These are phyloP conservation scores for Heliosperma pusillum DNA, from an alignment of 148 eudicot species.

Conservation along the genomic window DNA sequence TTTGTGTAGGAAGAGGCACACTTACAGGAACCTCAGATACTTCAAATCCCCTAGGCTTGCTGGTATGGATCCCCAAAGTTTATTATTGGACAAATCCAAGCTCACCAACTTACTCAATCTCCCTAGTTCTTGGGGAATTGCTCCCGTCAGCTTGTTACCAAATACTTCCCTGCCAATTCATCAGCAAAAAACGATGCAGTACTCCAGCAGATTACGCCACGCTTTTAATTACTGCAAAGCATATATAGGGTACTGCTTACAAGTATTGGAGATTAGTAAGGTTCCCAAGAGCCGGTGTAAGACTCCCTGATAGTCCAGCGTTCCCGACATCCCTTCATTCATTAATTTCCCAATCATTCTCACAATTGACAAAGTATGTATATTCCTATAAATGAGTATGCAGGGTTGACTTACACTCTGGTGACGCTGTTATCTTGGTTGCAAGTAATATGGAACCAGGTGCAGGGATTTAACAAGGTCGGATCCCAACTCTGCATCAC, in stretches of 20 bases:
- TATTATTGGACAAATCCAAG: slow-evolving; percentile 27
- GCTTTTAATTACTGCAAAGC: not conserved
- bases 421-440: slow-evolving; percentile 7
- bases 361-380: too few relatives aligned
- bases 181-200: not conserved
- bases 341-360: not conserved
- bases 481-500: slow-evolving; percentile 36
- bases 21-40: slow-evolving; percentile 24
- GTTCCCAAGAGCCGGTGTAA: slow-evolving; percentile 17
- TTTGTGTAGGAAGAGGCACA: not conserved
- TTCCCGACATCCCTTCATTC: slow-evolving; percentile 26
- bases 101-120: slow-evolving; percentile 19
- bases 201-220: not conserved
- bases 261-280: slow-evolving; percentile 18
- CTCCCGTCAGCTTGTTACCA: slow-evolving; percentile 29
- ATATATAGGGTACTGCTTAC: slow-evolving; percentile 1
- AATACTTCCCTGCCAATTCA: slow-evolving; percentile 18
- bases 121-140: slow-evolving; percentile 33
- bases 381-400: not conserved
- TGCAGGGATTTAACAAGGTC: slow-evolving; percentile 23
- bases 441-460: slow-evolving; percentile 30
- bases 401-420: slow-evolving; percentile 13
- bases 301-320: slow-evolving; percentile 21
- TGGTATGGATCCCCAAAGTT: slow-evolving; percentile 28
- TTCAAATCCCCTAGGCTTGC: slow-evolving; percentile 31